Conservation (phyloP, 2,329 filamentous ascomycete species). For the Scleromitrula shiraiana region DNA sequence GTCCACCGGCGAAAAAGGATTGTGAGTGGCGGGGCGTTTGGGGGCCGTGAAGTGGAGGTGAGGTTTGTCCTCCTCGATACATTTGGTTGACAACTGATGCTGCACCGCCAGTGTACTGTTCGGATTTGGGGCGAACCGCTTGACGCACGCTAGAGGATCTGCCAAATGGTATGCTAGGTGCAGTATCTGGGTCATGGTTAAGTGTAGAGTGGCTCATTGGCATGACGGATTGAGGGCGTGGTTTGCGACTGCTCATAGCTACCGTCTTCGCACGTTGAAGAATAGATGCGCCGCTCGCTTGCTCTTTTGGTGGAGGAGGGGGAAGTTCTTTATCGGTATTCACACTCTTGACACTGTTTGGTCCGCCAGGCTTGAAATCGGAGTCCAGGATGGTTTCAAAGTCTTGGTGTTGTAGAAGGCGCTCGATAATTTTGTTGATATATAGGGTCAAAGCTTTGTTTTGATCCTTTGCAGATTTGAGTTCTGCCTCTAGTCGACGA, state of each 20-base stretch:
- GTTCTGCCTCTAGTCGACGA: constrained; percentile 67
- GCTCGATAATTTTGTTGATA: constrained; percentile 98
- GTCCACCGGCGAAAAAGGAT: constrained; percentile 52
- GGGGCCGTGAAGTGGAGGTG: constrained; percentile 44
- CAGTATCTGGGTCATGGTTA: constrained; percentile 58
- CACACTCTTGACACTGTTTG: constrained; percentile 7
- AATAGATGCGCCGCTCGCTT: constrained; percentile 39
- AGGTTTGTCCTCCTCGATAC: constrained; percentile 65
- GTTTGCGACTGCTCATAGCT: constrained; percentile 37
- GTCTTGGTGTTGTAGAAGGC: constrained; percentile 85
- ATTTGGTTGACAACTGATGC: constrained; percentile 80
- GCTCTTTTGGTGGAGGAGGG: constrained; percentile 51
- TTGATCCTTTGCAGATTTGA: constrained; percentile 77
- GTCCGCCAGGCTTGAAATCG: constrained; percentile 41
- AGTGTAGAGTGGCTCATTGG: constrained; percentile 36
- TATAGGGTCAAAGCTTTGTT: constrained; percentile 97
- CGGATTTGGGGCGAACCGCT: constrained; percentile 48
- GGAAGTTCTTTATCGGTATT: constrained; percentile 72
- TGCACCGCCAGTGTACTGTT: constrained; percentile 50
- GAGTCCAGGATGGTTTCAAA: constrained; percentile 88
- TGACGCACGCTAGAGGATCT: constrained; percentile 47
- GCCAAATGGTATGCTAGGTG: constrained; percentile 66
- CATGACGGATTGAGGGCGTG: constrained; percentile 52
- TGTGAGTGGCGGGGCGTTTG: constrained; percentile 51
- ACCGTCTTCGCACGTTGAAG: constrained; percentile 56